phyloP scores from a whole-genome alignment of 495 filamentous ascomycete genomes.

The Rostrohypoxylon terebratum region DNA sequence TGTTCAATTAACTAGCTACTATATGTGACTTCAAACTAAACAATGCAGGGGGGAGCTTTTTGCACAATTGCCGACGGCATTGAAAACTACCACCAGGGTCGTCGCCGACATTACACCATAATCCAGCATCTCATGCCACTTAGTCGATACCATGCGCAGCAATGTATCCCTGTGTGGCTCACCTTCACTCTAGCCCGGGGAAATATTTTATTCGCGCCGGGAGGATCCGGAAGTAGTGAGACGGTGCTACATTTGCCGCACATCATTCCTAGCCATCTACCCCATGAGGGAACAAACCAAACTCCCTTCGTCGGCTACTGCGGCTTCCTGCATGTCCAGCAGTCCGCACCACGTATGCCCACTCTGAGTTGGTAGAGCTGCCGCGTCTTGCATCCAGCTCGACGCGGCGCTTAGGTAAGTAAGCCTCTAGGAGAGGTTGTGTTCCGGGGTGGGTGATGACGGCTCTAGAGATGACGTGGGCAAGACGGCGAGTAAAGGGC shows the following conservation, averaged over 20 bases:
- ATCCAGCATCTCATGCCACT: constrained; percentile 49
- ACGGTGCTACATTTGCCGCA: constrained; percentile 46
- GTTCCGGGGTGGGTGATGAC: constrained; percentile 21
- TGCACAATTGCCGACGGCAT: constrained; percentile 22
- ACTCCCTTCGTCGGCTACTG: constrained; percentile 40
- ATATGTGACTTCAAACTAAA: constrained; percentile 39
- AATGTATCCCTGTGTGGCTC: constrained; percentile 35
- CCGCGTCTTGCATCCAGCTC: constrained; percentile 32
- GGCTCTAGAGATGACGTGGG: constrained; percentile 35
- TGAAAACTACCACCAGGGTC: constrained; percentile 32
- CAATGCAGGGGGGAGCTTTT: constrained; percentile 38
- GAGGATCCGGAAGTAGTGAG: constrained; percentile 49
- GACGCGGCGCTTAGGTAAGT: constrained; percentile 47
- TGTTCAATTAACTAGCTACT: constrained; percentile 46
- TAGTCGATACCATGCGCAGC: constrained; percentile 37
- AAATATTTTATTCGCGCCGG: constrained; percentile 36
- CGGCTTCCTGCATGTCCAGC: constrained; percentile 22
- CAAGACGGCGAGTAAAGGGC: constrained; percentile 49
- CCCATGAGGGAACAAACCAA: constrained; percentile 16
- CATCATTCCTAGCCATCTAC: constrained; percentile 40
- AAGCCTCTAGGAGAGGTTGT: constrained; percentile 32
- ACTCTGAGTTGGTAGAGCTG: constrained; percentile 16
- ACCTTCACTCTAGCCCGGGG: constrained; percentile 39
- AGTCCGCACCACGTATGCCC: constrained; percentile 6
- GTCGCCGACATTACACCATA: constrained; percentile 28